phyloP scores from a whole-genome alignment of 441 rosid genomes.

The Metrosideros polymorpha region DNA sequence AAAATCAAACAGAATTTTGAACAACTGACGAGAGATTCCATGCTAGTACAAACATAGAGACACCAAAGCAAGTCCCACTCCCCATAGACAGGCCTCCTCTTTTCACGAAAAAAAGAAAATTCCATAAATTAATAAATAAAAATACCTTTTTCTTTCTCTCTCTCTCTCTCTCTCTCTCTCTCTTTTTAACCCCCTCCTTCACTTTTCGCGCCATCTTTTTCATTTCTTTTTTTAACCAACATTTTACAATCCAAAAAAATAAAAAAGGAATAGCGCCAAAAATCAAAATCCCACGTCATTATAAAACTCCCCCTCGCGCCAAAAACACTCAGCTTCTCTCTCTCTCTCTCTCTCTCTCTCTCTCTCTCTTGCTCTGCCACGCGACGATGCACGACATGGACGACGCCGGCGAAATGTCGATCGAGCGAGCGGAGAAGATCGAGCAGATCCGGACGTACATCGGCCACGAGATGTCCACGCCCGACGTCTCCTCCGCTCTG shows the following conservation, averaged over 20 bases:
- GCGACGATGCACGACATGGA: neutral
- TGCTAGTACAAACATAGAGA: too few species aligned
- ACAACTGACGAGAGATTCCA: too few species aligned
- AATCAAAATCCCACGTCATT: neutral
- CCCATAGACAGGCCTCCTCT: too few species aligned
- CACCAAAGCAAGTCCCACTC: too few species aligned
- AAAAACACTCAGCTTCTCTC: neutral
- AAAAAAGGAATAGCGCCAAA: neutral
- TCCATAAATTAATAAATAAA: fast-evolving
- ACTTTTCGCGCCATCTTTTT: neutral
- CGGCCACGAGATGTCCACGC: neutral
- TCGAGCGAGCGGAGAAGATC: neutral
- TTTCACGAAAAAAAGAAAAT: neutral
- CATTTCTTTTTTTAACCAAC: neutral
- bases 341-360: neutral
- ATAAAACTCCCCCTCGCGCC: neutral
- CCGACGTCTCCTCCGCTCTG: neutral
- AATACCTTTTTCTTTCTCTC: neutral
- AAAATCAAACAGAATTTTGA: too few species aligned
- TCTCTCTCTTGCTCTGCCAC: neutral
- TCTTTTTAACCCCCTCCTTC: neutral
- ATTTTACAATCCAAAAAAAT: neutral
- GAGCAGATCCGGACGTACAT: neutral
- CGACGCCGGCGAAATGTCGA: neutral
- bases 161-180: fast-evolving